Evolutionary conservation across 2,329 filamentous ascomycete genomes (phyloP), one percentile per base, ranked within the genome.

Genomic region (Leptographium wingfieldii): DNA sequence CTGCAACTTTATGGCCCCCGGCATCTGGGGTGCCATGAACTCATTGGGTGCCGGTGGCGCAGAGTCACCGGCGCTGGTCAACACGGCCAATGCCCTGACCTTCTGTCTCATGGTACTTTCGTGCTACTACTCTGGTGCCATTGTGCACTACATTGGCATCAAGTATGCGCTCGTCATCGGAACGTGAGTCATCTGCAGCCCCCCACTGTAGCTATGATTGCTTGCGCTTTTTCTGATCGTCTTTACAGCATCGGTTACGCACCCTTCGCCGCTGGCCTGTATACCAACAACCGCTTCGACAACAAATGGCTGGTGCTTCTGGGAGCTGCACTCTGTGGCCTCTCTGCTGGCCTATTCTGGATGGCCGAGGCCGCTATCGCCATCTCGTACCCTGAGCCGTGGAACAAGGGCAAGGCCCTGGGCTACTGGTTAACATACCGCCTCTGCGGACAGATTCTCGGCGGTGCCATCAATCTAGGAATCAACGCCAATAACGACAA

Each of bases 1-100:
- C 11, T 88, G 84, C 71, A 88, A 87, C 67, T 81, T 90, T 63
- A 75, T 83, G 1, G 85, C 86, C 0, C 86, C 86, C 0, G 86
- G 86, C 0, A 85, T 89, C 62, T 89, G 86, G 86, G 80, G 77
- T 14, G 85, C 84, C 9, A 87, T 89, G 85, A 89, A 88, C 72
- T 84, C 80, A 0, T 77, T 90, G 0, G 86, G 86, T 11, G 87
- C 84, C 1, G 87, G 86, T 56, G 87, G 87, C 3, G 77, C 81
- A 35, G 77, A 83, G 63, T 77, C 78, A 10, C 86, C 86, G 0
- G 78, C 83, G 65, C 76, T 89, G 1, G 82, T 90, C 56, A 89
- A 88, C 66, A 78, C 82, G 0, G 85, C 84, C 16, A 90, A 90
- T 65, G 82, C 86, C 0, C 69, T 89, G 48, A 88, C 85, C 0